Conservation (phyloP, 768 basidiomycete genomes). For the Lepiota brunneoincarnata region DNA sequence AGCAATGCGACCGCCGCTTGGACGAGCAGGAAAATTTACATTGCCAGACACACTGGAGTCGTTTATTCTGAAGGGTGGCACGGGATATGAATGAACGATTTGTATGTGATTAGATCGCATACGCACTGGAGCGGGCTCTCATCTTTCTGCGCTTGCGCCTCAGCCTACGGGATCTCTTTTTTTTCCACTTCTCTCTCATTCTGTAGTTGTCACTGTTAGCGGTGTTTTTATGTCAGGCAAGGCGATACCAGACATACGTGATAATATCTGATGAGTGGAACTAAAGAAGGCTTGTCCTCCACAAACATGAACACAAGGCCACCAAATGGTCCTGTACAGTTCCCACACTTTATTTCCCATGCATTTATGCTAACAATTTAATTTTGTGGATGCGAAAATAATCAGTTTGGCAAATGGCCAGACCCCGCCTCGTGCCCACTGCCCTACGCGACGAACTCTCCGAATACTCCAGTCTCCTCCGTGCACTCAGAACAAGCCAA, state of each 20-base stretch:
- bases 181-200: slow-evolving; percentile 98
- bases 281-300: slow-evolving; percentile 14
- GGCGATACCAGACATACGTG: slow-evolving; percentile 23
- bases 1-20: neutral
- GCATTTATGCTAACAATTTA: neutral
- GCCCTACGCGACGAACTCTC: slow-evolving; percentile 12
- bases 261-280: slow-evolving; percentile 29
- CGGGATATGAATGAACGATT: neutral
- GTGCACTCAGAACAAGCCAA: slow-evolving; percentile 11
- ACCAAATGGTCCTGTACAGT: slow-evolving; percentile 38
- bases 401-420: neutral
- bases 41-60: slow-evolving; percentile 10
- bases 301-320: neutral
- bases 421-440: slow-evolving; percentile 1
- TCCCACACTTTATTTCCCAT: slow-evolving; percentile 37
- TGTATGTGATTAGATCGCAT: neutral
- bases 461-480: slow-evolving; percentile 14
- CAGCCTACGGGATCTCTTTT: slow-evolving; percentile 91
- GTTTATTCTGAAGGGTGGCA: slow-evolving; percentile 34
- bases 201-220: slow-evolving; percentile 25
- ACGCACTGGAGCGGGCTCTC: slow-evolving; percentile 91
- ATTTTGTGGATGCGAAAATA: neutral
- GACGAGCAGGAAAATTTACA: slow-evolving; percentile 6
- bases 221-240: neutral
- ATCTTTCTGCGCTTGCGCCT: slow-evolving; percentile 95